A percentile compares a stretch with the other conserved stretches of the same genome.
Conservation (phyloP, 1,139 yeast species). For the Suhomyces bokatorum region DNA sequence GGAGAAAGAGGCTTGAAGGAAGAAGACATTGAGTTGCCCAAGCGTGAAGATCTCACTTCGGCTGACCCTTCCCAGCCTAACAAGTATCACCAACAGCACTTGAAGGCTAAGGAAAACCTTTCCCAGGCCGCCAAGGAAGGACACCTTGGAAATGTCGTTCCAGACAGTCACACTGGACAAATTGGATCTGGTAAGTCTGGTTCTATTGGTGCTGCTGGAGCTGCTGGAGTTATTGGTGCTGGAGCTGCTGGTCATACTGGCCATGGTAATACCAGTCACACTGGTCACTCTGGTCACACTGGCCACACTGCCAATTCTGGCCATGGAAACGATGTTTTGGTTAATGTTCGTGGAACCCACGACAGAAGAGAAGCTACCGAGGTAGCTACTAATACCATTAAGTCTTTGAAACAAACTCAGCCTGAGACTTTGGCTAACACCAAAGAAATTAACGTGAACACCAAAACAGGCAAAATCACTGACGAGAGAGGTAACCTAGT, state of each 20-base stretch:
- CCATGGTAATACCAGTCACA: constrained; percentile 11
- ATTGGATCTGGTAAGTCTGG: not conserved
- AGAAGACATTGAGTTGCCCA: constrained; percentile 6
- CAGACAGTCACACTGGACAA: constrained; percentile 2
- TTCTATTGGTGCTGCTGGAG: too few species aligned
- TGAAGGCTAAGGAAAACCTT: constrained; percentile 17
- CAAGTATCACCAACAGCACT: constrained; percentile 18
- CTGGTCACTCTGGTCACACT: constrained; percentile 9
- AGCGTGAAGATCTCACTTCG: constrained; percentile 8
- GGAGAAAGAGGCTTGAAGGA: constrained; percentile 8
- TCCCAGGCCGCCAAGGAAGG: constrained; percentile 20
- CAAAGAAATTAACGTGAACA: constrained; percentile 34
- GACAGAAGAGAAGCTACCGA: constrained; percentile 29
- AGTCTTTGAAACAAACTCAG: constrained; percentile 24
- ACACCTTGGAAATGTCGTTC: constrained; percentile 16
- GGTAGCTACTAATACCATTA: constrained; percentile 34
- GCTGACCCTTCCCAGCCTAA: constrained; percentile 12
- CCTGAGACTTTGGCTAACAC: constrained; percentile 27
- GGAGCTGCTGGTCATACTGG: too few species aligned
- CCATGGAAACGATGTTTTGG: constrained; percentile 20
- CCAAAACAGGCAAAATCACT: constrained; percentile 31
- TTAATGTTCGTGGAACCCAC: constrained; percentile 33
- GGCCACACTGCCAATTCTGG: constrained; percentile 1
- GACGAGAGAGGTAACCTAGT: constrained; percentile 28
- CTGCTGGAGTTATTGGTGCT: too few species aligned